A percentile compares a stretch with the other conserved stretches of the same genome.
phyloP scores from a whole-genome alignment of 768 basidiomycete species.

The Tephrocybe sp. region DNA sequence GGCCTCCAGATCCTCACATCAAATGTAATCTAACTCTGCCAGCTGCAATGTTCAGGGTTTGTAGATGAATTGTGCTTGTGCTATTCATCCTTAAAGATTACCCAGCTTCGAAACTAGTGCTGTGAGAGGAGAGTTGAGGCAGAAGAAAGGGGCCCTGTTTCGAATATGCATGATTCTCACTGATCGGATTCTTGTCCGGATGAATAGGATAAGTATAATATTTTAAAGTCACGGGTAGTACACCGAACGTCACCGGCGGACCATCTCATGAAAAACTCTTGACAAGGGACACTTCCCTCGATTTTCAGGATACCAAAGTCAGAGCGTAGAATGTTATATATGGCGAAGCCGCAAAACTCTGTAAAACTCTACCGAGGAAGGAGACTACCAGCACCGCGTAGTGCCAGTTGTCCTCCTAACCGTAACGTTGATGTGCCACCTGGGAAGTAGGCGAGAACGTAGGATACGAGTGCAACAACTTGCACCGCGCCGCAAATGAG shows the following conservation, averaged over 20 bases:
- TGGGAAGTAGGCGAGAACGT: conserved; percentile 94
- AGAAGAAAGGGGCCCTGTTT: too few relatives aligned
- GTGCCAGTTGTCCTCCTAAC: conserved; percentile 74
- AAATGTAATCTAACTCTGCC: too few relatives aligned
- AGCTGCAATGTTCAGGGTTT: too few relatives aligned
- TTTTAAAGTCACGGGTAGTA: background rate
- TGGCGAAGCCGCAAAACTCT: background rate
- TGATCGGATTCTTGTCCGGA: too few relatives aligned
- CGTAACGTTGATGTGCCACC: conserved; percentile 80
- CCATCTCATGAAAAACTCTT: background rate
- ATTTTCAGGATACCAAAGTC: background rate
- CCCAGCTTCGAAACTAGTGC: too few relatives aligned
- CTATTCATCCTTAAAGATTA: too few relatives aligned
- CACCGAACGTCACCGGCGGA: background rate
- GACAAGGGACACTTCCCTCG: background rate
- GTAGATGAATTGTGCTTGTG: too few relatives aligned
- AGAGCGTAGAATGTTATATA: background rate
- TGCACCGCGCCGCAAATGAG: conserved; percentile 80
- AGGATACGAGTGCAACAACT: conserved; percentile 82
- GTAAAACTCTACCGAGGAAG: conserved; percentile 59
- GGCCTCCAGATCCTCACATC: too few relatives aligned
- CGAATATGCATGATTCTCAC: too few relatives aligned
- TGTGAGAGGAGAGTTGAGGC: too few relatives aligned
- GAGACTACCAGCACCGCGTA: conserved; percentile 81
- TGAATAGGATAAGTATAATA: conserved; percentile 1